phyloP scores from a whole-genome alignment of 768 basidiomycete genomes.

The Pleurotus ostreatus region DNA sequence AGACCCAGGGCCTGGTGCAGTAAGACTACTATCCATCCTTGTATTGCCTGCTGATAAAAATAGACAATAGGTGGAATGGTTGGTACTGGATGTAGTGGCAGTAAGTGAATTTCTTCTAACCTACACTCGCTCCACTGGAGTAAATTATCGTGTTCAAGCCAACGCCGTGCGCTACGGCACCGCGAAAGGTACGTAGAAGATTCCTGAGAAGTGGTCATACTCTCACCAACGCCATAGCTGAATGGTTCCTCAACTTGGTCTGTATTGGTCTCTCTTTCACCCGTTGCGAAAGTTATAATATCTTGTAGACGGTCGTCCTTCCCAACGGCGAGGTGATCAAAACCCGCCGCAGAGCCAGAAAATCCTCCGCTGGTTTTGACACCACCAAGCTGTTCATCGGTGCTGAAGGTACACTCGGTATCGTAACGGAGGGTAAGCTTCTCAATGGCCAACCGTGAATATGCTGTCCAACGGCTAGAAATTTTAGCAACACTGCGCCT shows the following conservation, averaged over 20 bases:
- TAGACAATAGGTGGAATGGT: constrained; percentile 88
- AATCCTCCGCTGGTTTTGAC: constrained; percentile 88
- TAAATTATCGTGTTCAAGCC: constrained; percentile 30
- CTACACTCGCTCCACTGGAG: too few relatives aligned
- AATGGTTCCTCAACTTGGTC: constrained; percentile 88
- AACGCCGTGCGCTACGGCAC: constrained; percentile 87
- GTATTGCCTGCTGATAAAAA: constrained; percentile 9
- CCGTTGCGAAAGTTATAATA: not conserved
- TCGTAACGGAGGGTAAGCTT: constrained; percentile 73
- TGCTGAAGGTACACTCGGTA: constrained; percentile 76
- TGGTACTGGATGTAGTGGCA: constrained; percentile 82
- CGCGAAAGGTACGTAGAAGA: constrained; percentile 49
- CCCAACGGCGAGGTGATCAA: constrained; percentile 90
- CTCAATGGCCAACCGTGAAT: too few relatives aligned
- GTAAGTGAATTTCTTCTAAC: constrained; percentile 33
- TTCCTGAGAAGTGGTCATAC: not conserved
- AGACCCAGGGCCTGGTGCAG: constrained; percentile 70
- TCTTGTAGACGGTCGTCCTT: constrained; percentile 74
- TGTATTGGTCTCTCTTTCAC: constrained; percentile 13
- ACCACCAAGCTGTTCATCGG: constrained; percentile 84
- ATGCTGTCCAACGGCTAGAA: too few relatives aligned
- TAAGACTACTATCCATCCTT: too few relatives aligned
- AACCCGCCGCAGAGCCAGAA: constrained; percentile 72
- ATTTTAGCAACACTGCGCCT: constrained; percentile 72
- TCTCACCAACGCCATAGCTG: constrained; percentile 18